Percentiles rank a stretch among this genome's conserved stretches.
Conservation (phyloP, 148 eudicot genomes). For the Linanthus parryae region DNA sequence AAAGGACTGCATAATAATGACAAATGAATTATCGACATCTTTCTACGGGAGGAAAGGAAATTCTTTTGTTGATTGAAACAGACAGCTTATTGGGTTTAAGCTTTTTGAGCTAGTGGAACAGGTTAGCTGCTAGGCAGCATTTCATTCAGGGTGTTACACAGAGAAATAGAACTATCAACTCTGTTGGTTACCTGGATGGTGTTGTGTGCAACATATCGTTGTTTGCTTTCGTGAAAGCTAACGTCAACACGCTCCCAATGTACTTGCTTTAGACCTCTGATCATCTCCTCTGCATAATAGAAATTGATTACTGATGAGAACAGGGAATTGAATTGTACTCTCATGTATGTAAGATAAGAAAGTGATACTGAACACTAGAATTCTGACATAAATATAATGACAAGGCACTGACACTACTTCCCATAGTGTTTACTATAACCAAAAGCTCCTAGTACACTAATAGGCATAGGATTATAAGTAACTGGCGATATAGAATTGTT, state of each 20-base stretch:
- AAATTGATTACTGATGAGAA: constrained; percentile 4
- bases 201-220: constrained; percentile 80
- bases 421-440: too few relatives aligned
- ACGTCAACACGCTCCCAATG: constrained; percentile 93
- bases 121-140: neutral
- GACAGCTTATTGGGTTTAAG: too few relatives aligned
- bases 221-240: constrained; percentile 75
- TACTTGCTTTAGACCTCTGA: constrained; percentile 77
- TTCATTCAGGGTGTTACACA: neutral
- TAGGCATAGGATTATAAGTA: too few relatives aligned
- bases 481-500: too few relatives aligned
- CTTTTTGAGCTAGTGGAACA: neutral
- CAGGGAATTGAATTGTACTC: neutral
- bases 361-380: neutral
- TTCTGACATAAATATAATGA: neutral
- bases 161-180: neutral
- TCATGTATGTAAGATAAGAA: neutral
- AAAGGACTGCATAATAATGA: too few relatives aligned
- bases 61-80: too few relatives aligned
- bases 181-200: constrained; percentile 64
- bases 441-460: too few relatives aligned
- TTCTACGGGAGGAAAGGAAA: too few relatives aligned
- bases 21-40: too few relatives aligned
- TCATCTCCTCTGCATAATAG: constrained; percentile 70
- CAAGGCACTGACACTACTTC: neutral